These are phyloP conservation scores for Pythium apleroticum DNA, from an alignment of 352 stramenopile species.

Conservation along the genomic window DNA sequence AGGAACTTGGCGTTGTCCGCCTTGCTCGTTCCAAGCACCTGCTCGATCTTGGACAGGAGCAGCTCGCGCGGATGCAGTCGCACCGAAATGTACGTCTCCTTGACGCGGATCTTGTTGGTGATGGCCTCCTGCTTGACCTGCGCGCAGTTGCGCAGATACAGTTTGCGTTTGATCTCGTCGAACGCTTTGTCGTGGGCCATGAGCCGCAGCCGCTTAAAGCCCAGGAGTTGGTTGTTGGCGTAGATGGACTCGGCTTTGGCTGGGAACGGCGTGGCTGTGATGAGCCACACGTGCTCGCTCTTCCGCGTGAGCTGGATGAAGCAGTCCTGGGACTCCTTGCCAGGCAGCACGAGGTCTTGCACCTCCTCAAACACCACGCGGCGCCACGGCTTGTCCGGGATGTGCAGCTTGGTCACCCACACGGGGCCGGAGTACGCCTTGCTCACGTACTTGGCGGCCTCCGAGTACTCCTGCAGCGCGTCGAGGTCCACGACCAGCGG, in stretches of 20 bases:
- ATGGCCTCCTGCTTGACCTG: slow-evolving; percentile 83
- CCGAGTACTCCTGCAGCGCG: slow-evolving; percentile 55
- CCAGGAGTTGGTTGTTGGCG: slow-evolving; percentile 87
- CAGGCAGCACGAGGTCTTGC: slow-evolving; percentile 78
- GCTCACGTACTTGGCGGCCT: slow-evolving; percentile 78
- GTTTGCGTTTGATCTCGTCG: slow-evolving; percentile 85
- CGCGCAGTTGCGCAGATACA: slow-evolving; percentile 85
- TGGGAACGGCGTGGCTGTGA: slow-evolving; percentile 83
- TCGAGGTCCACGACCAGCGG: slow-evolving; percentile 47
- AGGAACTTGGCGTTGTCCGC: slow-evolving; percentile 39
- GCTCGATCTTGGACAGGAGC: slow-evolving; percentile 70
- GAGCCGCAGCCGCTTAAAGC: slow-evolving; percentile 76
- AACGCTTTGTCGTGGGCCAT: slow-evolving; percentile 71
- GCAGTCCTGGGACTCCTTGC: slow-evolving; percentile 73
- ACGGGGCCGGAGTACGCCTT: slow-evolving; percentile 78
- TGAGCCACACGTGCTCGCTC: slow-evolving; percentile 82
- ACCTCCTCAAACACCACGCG: slow-evolving; percentile 88
- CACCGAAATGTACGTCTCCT: slow-evolving; percentile 73
- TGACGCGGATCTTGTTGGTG: slow-evolving; percentile 71
- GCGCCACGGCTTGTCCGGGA: slow-evolving; percentile 67
- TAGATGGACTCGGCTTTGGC: slow-evolving; percentile 80
- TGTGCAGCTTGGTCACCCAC: slow-evolving; percentile 65
- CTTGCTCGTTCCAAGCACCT: slow-evolving; percentile 42
- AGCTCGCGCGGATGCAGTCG: slow-evolving; percentile 69
- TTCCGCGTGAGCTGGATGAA: slow-evolving; percentile 81